Base-by-base conservation (phyloP, 73 alveolate genomes). In the Paramecium pentaurelia region DNA sequence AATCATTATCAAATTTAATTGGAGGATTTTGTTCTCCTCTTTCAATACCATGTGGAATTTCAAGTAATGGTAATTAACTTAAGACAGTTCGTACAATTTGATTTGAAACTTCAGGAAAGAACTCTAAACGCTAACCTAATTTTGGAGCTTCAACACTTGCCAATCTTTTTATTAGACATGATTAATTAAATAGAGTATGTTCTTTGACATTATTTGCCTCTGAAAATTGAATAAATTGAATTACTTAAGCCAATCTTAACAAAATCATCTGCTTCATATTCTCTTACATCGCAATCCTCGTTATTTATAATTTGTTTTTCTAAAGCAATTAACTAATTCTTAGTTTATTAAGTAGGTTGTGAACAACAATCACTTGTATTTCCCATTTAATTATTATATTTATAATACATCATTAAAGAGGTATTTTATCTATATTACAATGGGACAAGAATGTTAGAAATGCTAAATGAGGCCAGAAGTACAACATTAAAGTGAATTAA, bases 1-100 rank as follows among this genome's bases (percentile, higher is more conserved):
- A 87, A 40, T 96, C 98, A 95, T 95, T 96, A 1, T 95, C 94
- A 27, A 80, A 80, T 27, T 45, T 45, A 11, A 80, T 80, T 80
- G 75, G 71, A 18, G 32, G 58, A 45, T 14, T 25, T 10, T 44
- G 28, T 80, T 16, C 45, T 12, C 91, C 91, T 44, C 73, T 40
- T 28, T 80, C 91, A n/a, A 11, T 32, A 27, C 14, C 47, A 2
- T 47, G 36, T 44, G 49, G 49, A 12, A 42, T 34, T 42, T 49
- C 4, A 11, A 80, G 27, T 11, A 64, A 20, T 8, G 71, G 44
- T 25, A 80, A 47, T 27, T 20, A 25, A 20, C 73, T 47, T 25
- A 45, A 25, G 5, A 80, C 73, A 38, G 47, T 44, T 80, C 58
- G 47, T 44, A 80, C 91, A n/a, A 80, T 80, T 27, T 80, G n/a